Base-by-base conservation (phyloP, 306 rosid genomes). In the Carpinus fangiana region DNA sequence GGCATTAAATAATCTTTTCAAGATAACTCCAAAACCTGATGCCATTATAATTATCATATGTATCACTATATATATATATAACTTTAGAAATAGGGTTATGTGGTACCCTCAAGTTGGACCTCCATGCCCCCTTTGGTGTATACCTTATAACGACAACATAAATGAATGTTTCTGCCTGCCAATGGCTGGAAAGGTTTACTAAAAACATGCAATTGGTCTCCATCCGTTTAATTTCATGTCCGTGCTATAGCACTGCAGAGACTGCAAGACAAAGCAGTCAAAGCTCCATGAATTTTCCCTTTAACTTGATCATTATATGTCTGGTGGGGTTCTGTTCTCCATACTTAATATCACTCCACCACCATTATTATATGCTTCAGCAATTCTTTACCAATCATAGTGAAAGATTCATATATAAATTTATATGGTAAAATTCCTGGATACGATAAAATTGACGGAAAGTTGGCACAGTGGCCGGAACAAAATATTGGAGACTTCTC, bases 151-250 rank as follows among this genome's bases (percentile, higher is more conserved):
- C 11, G 51, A 47, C 47, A 62, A 59, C 20, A 45, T 20, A 46
- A 3, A 46, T 46, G 78, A 48, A 28, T 48, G 50, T 66, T 9
- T 64, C 72, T 50, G 67, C 38, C 61, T 18, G 48, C 54, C 79
- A 26, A 52, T 76, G 79, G 73, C 64, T 16, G 74, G 26, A 57
- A 76, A 76, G 66, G 53, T 67, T 20, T 3, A 59, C 83, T 28
- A 78, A 73, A 79, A 79, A 79, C 83, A 65, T 55, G 83, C 68
- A 65, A 3, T 60, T 73, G 72, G 82, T 79, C 70, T 64, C 17
- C 16, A 51, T 41, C 43, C 67, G 5, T 60, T n/a, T n/a, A n/a
- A n/a, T n/a, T 18, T 47, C 38, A 1, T 64, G 78, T 73, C 54
- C 14, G 23, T 71, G 13, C 68, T 41, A 38, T 56, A 13, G 46